Evolutionary conservation across 352 stramenopile species (phyloP), one percentile per base, ranked within the genome.

Genomic region (Phytophthora citricola): DNA sequence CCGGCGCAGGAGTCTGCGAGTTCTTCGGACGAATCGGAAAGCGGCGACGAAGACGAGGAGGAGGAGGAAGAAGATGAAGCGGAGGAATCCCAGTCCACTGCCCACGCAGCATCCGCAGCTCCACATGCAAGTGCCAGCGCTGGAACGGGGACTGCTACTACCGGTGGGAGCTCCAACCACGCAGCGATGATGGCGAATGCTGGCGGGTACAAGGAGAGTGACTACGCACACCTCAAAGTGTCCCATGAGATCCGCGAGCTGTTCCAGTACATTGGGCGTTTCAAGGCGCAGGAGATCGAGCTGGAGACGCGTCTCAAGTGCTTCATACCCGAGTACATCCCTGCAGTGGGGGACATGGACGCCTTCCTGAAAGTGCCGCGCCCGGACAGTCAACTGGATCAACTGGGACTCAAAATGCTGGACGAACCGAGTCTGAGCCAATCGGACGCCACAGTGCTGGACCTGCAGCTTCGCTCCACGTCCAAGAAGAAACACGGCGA

Each of bases 261-360:
- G 1, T 98, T 98, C 71, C 81, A 97, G 73, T 97, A 97, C 79
- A 97, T 98, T 53, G 87, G 88, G 5, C 81, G 90, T 20, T 99
- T 98, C 78, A 98, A 98, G 69, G 87, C 95, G 2, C 93, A 98
- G 58, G 94, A 99, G 46, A 91, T 98, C 41, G 94, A 98, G 52
- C 78, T 99, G 36, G 92, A 98, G 66, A 98, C 96, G 34, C 85
- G 87, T 29, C 85, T 99, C 46, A 98, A 98, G 74, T 98, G 93
- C 65, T 99, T 99, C 70, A 92, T 99, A 34, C 97, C 97, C 4
- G 93, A 98, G 63, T 99, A 97, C 71, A 98, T 99, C 43, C 97
- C 97, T 7, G 92, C 97, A 0, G 87, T 99, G 6, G 97, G 97
- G 4, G 93, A 99, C 39, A 98, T 99, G 81, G 97, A 99, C 67